Percentiles rank a stretch among this genome's conserved stretches.
Conservation (phyloP, 768 basidiomycete genomes). For the Dentipellis fragilis region DNA sequence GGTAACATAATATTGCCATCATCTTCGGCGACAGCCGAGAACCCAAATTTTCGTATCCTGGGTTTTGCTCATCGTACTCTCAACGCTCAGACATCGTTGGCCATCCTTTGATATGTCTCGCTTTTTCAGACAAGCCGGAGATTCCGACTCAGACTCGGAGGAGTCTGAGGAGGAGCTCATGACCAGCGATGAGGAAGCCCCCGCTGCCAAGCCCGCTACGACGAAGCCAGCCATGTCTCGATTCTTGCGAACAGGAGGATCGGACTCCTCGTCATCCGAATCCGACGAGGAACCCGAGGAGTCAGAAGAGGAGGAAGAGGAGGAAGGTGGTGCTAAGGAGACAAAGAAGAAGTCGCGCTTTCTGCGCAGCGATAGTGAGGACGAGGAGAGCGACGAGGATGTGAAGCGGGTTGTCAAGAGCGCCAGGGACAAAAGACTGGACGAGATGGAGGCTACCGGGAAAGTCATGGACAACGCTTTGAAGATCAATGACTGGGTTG, state of each 20-base stretch:
- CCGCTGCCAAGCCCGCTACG: conserved; percentile 32
- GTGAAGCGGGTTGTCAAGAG: conserved; percentile 67
- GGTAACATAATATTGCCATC: too few species aligned
- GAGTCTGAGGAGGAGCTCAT: conserved; percentile 61
- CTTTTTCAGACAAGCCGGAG: conserved; percentile 80
- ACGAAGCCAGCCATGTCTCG: conserved; percentile 65
- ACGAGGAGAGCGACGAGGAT: conserved; percentile 56
- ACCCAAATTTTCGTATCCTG: not conserved
- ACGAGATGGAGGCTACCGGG: conserved; percentile 90
- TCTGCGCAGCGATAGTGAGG: conserved; percentile 33
- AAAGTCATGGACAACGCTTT: conserved; percentile 89
- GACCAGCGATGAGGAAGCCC: conserved; percentile 60
- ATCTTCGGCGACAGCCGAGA: not conserved
- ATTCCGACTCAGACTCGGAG: conserved; percentile 76
- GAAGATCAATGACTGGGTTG: conserved; percentile 96
- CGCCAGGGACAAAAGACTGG: conserved; percentile 85
- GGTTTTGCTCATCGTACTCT: not conserved
- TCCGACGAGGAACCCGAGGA: conserved; percentile 38
- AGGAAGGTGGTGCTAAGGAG: conserved; percentile 24
- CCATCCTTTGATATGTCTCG: conserved; percentile 50
- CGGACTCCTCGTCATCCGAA: conserved; percentile 29
- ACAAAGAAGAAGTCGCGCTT: conserved; percentile 33
- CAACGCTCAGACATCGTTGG: not conserved
- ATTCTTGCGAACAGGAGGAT: conserved; percentile 61
- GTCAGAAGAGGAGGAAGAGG: conserved; percentile 38